Base-by-base conservation (phyloP, 1,284 basidiomycete genomes). In the Ganoderma meredithae region DNA sequence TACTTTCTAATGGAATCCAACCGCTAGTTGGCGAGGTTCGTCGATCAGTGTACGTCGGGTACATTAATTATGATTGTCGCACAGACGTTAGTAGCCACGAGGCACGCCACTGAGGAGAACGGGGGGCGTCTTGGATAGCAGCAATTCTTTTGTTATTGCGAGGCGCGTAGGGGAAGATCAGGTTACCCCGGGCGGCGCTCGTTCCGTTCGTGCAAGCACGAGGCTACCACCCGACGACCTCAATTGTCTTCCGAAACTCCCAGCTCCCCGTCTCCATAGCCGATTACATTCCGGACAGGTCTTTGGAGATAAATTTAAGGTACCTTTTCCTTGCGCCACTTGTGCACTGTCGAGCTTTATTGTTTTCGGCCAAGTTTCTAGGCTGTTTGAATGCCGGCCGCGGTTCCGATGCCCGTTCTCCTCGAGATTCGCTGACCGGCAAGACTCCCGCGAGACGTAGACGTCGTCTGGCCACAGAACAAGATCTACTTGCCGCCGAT, bases 201-300 rank as follows among this genome's bases (percentile, higher is more conserved):
- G 47, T 13, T 49, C 47, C 47, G 13, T 2, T 49, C 66, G 39
- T 41, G 31, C 47, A 33, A 63, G 56, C 71, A 72, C 66, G 71
- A 72, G 68, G 71, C 71, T 72, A 72, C 68, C 56, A 63, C 43
- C 56, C 64, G 27, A 47, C 40, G 66, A 56, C 56, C 62, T 36
- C 40, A 67, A 67, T 68, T 69, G 71, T 72, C 63, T 72, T 33
- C 53, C 27, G 53, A 56, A 36, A 53, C 62, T n/a, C 12, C 12
- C 52, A n/a, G 49, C 69, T 69, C 65, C 56, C 55, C 66, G 65
- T 68, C 60, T 43, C 41, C 40, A 52, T 47, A 65, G 27, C 60
- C 61, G 27, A 36, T 33, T 17, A 27, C 8, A 25, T 49, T 49
- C 12, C 7, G 17, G 25, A 27, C 4, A 49, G 9, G 47, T 9